These are phyloP conservation scores for Acidiella bohemica DNA, from an alignment of 495 filamentous ascomycete genomes.

Conservation along the genomic window DNA sequence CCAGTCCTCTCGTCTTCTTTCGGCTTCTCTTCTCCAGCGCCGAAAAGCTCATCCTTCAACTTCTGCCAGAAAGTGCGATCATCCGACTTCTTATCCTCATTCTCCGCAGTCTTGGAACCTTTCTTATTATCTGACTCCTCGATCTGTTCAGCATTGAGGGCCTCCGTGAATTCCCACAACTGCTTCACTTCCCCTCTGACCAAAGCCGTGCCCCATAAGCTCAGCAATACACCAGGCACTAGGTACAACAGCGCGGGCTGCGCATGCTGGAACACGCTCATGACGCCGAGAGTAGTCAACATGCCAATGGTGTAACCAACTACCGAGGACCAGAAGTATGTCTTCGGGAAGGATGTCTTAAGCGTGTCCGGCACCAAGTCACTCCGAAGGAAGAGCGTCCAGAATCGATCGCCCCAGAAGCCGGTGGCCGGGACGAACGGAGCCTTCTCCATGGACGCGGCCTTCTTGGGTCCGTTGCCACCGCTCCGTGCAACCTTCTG, in stretches of 20 bases:
- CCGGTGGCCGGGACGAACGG: conserved; percentile 48
- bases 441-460: conserved; percentile 32
- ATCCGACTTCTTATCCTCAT: no score
- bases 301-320: conserved; percentile 70
- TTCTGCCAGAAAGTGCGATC: no score
- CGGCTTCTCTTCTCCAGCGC: no score
- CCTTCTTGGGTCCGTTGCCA: background rate
- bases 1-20: no score
- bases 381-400: conserved; percentile 35
- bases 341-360: conserved; percentile 52
- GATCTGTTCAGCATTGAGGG: conserved; percentile 29
- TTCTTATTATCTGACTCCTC: conserved; percentile 17
- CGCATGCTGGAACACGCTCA: conserved; percentile 64
- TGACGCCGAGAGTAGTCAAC: conserved; percentile 59
- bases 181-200: conserved; percentile 51
- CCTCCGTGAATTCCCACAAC: conserved; percentile 78
- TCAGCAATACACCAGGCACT: conserved; percentile 67
- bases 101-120: no score
- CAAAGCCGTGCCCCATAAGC: conserved; percentile 68
- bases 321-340: conserved; percentile 73
- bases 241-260: conserved; percentile 91
- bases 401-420: conserved; percentile 76
- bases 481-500: conserved; percentile 22
- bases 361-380: conserved; percentile 13
- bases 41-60: no score